Conservation (phyloP, 2,329 filamentous ascomycete species). For the Aspergillus aculeatus region DNA sequence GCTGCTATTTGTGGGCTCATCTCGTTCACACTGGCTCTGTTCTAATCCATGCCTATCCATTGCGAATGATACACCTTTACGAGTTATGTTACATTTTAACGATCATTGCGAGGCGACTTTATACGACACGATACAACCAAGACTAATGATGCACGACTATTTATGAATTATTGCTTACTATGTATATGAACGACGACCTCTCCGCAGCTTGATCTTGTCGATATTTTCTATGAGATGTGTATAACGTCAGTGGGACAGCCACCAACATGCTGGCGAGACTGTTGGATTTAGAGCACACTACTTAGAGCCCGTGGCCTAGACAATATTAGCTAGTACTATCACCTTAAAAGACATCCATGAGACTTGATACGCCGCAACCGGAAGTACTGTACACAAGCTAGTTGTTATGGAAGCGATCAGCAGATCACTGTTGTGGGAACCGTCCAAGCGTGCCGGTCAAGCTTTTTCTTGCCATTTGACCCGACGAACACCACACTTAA, state of each 20-base stretch:
- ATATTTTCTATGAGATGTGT: slow-evolving; percentile 3
- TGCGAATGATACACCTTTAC: not conserved
- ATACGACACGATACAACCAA: slow-evolving; percentile 2
- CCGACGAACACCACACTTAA: not conserved
- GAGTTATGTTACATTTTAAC: not conserved
- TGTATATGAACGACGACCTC: slow-evolving; percentile 10
- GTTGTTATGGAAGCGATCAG: no score
- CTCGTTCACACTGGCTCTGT: slow-evolving; percentile 17
- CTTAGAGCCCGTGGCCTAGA: no score
- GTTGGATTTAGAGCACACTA: no score
- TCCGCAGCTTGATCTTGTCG: not conserved
- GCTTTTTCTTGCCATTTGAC: no score
- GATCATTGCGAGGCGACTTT: slow-evolving; percentile 5
- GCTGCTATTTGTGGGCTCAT: slow-evolving; percentile 26
- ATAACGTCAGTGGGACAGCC: no score
- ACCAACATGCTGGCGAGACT: no score
- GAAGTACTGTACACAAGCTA: no score
- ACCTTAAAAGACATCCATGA: no score
- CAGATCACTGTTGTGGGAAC: no score
- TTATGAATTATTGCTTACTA: slow-evolving; percentile 9
- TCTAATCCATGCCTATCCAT: slow-evolving; percentile 12
- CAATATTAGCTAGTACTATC: no score
- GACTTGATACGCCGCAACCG: no score
- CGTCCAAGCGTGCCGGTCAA: no score
- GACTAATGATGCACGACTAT: slow-evolving; percentile 9